Conservation (phyloP, 2,329 filamentous ascomycete species). For the Cyphellophora attinorum region DNA sequence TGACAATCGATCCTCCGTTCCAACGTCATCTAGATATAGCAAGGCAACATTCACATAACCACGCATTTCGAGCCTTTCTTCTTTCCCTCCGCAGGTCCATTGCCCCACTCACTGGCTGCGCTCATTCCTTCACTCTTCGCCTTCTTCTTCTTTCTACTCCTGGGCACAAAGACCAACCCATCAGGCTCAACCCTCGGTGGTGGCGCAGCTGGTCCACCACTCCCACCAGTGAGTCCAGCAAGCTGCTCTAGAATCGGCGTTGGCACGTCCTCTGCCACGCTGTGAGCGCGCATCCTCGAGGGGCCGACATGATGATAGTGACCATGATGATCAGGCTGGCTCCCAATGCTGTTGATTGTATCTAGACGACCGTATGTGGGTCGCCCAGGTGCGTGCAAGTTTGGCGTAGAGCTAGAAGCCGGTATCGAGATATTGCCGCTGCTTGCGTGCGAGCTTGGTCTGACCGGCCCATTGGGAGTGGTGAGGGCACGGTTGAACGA, state of each 20-base stretch:
- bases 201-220: no score
- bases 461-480: slow-evolving; percentile 10
- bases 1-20: no score
- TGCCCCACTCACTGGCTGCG: neutral
- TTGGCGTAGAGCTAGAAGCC: slow-evolving; percentile 15
- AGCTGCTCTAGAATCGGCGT: neutral
- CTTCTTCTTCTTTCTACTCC: slow-evolving; percentile 4
- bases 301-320: slow-evolving; percentile 4
- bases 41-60: no score
- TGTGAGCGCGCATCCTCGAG: slow-evolving; percentile 8
- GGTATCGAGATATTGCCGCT: slow-evolving; percentile 10
- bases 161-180: neutral
- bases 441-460: slow-evolving; percentile 13
- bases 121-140: neutral
- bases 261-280: slow-evolving; percentile 2
- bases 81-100: neutral
- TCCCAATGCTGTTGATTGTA: slow-evolving; percentile 15
- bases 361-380: slow-evolving; percentile 13
- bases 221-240: neutral
- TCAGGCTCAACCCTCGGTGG: slow-evolving; percentile 4
- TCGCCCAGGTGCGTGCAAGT: slow-evolving; percentile 10
- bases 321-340: slow-evolving; percentile 1
- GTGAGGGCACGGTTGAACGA: slow-evolving; percentile 12
- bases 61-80: slow-evolving; percentile 1
- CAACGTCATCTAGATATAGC: no score